Evolutionary conservation across 1,139 yeast genomes (phyloP), one percentile per base, ranked within the genome.

Genomic region (Taiozyma sp.): DNA sequence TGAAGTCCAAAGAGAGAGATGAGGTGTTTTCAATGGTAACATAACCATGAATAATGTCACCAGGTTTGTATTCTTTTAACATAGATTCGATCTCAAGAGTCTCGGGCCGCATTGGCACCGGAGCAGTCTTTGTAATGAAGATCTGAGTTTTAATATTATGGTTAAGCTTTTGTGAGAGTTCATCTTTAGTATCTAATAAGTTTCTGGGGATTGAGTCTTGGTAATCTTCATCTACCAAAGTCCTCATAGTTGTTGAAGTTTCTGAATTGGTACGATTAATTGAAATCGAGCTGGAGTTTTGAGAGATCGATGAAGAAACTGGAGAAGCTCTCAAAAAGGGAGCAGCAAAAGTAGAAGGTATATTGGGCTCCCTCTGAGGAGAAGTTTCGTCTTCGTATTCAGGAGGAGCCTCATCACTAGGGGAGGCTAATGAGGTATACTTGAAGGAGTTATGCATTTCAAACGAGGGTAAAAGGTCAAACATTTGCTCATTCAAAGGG

Each of bases 391-490:
- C 32, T 8, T 46, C 24, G 14, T 57, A 54, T 9, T 55, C 54
- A 16, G 58, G 55, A 8, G 59, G n/a, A 2, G 46, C 49, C 7
- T 38, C 41, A 19, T 19, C 24, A 22, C 7, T 38, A 6, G 24
- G 12, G 39, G 62, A 43, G 44, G 41, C 12, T 47, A 55, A 5
- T 66, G 53, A 2, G 65, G 58, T 51, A 53, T 76, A 77, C 53
- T 81, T 70, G 52, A 82, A 72, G 30, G 80, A 74, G 57, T 78
- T 82, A 58, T 78, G 81, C 84, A 82, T 80, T 58, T 81, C 85
- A 61, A 82, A 83, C 2, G 86, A 80, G 0, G 87, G 87, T 45
- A 82, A 65, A 3, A 82, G 74, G 59, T 82, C 86, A 41, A 60
- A 60, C 36, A 32, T 32, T 13, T 32, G 36, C 8, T 32, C 36